phyloP scores from a whole-genome alignment of 305 asterid genomes.

The Fraxinus sp. region DNA sequence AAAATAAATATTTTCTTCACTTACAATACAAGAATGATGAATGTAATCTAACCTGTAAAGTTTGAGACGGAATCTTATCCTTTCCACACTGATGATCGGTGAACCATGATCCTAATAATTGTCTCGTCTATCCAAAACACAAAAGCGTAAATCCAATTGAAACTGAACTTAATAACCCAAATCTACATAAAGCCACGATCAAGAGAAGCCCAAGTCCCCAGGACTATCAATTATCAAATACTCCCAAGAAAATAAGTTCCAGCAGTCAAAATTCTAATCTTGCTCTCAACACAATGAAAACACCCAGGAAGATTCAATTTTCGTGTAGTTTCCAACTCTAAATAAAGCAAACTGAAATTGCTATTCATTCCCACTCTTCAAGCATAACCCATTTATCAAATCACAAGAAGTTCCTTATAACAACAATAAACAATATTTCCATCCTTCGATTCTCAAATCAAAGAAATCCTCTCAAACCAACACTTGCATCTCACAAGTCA shows the following conservation, averaged over 20 bases:
- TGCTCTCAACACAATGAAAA: background rate
- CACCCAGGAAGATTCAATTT: background rate
- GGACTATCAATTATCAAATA: background rate
- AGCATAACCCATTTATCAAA: constrained; percentile 15
- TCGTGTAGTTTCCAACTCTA: constrained; percentile 1
- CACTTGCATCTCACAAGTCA: constrained; percentile 16
- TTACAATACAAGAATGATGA: constrained; percentile 7
- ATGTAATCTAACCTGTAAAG: constrained; percentile 58
- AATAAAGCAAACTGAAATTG: constrained; percentile 9
- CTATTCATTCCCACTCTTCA: constrained; percentile 6
- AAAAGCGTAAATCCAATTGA: background rate
- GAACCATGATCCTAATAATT: constrained; percentile 39
- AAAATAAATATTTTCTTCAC: background rate
- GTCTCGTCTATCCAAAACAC: background rate
- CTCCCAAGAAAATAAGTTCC: background rate
- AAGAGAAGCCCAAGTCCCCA: background rate
- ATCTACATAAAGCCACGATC: background rate
- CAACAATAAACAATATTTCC: background rate
- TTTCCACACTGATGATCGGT: constrained; percentile 77
- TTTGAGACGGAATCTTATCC: constrained; percentile 74
- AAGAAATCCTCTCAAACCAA: background rate
- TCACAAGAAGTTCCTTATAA: background rate
- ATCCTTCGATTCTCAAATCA: constrained; percentile 5
- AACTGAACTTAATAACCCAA: constrained; percentile 9
- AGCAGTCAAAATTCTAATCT: background rate